A percentile compares a stretch with the other conserved stretches of the same genome.
These are phyloP conservation scores for Chiua sp. DNA, from an alignment of 1,284 basidiomycete genomes.

Conservation along the genomic window DNA sequence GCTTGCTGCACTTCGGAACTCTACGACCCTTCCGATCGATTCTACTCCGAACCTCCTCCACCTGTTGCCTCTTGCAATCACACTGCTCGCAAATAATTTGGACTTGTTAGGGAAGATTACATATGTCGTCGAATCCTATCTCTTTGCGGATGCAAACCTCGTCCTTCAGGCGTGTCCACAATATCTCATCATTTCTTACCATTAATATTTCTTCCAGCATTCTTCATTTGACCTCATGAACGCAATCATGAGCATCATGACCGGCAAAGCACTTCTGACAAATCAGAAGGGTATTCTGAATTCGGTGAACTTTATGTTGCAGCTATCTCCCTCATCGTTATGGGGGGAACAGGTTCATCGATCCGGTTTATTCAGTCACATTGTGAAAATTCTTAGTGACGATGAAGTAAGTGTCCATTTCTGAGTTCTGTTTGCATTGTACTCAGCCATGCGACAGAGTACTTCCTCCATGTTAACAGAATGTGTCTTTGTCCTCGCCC, in stretches of 20 bases:
- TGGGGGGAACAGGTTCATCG: conserved; percentile 77
- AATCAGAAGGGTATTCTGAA: conserved; percentile 66
- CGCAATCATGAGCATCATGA: conserved; percentile 56
- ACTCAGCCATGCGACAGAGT: conserved; percentile 43
- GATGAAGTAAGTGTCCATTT: conserved; percentile 56
- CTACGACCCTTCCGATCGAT: conserved; percentile 55
- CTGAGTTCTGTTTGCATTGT: conserved; percentile 7
- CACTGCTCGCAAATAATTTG: conserved; percentile 69
- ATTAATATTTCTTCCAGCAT: conserved; percentile 41
- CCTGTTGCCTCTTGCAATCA: conserved; percentile 70
- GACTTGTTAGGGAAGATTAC: conserved; percentile 77
- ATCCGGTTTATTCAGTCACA: conserved; percentile 68
- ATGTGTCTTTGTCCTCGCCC: conserved; percentile 70
- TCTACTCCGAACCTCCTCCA: conserved; percentile 65
- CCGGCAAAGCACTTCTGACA: conserved; percentile 50
- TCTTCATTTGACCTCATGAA: conserved; percentile 59
- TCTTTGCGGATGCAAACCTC: conserved; percentile 70
- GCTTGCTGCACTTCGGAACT: conserved; percentile 76
- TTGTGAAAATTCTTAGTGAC: conserved; percentile 62
- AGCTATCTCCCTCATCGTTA: conserved; percentile 59
- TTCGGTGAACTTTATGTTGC: conserved; percentile 61
- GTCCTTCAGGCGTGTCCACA: conserved; percentile 65
- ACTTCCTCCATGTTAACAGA: conserved; percentile 63
- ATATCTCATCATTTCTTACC: neutral
- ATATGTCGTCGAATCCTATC: conserved; percentile 80